A percentile compares a stretch with the other conserved stretches of the same genome.
Conservation (phyloP, 2,329 filamentous ascomycete species). For the Dothiorella sarmentorum region DNA sequence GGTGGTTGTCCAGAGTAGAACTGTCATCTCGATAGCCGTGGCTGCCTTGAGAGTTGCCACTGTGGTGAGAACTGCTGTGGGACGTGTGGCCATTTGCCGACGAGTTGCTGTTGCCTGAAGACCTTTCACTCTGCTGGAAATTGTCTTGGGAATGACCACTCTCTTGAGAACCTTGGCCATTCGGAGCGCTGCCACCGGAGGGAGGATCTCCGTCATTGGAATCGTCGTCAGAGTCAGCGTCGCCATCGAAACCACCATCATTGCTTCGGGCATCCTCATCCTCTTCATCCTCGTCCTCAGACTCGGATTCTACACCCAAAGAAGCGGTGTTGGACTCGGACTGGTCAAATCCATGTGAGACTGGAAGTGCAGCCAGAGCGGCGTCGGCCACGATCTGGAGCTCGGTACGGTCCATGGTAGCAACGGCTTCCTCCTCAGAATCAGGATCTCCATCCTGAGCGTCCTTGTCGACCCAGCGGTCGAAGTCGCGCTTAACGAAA, state of each 20-base stretch:
- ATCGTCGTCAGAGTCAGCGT: neutral
- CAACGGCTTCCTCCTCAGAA: neutral
- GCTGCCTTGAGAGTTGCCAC: too few species aligned
- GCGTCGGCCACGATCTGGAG: neutral
- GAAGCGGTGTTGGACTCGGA: too few species aligned
- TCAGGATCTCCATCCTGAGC: neutral
- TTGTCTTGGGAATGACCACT: too few species aligned
- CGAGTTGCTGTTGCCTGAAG: too few species aligned
- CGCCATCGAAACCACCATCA: neutral
- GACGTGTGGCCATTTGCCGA: too few species aligned
- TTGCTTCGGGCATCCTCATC: neutral
- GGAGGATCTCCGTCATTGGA: neutral
- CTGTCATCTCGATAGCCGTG: too few species aligned
- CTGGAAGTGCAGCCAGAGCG: neutral
- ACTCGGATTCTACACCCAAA: neutral
- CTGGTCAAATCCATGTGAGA: neutral
- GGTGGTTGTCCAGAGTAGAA: too few species aligned
- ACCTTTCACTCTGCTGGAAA: neutral
- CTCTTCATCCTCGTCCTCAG: neutral
- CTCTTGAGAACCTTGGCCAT: neutral
- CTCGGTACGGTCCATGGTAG: neutral
- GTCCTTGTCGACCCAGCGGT: neutral
- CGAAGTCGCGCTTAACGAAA: constrained; percentile 5
- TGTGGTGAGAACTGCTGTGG: too few species aligned
- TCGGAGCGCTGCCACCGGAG: neutral